phyloP scores from a whole-genome alignment of 2,329 filamentous ascomycete species.

The Meredithiella fracta region DNA sequence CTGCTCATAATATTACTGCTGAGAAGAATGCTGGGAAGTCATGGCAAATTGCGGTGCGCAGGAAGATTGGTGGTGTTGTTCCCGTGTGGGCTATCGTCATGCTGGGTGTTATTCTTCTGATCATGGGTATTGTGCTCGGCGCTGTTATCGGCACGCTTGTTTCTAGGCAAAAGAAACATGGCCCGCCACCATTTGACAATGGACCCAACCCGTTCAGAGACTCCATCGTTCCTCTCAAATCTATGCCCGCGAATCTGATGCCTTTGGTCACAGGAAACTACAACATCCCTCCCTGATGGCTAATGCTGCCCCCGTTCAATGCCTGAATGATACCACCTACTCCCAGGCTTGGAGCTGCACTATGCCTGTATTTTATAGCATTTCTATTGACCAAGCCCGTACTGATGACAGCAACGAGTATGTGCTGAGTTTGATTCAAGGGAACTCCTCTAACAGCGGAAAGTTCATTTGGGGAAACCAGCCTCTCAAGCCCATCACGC shows the following conservation, averaged over 20 bases:
- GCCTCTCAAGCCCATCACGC: slow-evolving; percentile 28
- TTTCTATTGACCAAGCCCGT: slow-evolving; percentile 25
- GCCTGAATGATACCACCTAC: slow-evolving; percentile 39
- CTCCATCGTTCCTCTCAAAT: slow-evolving; percentile 10
- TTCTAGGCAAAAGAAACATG: slow-evolving; percentile 18
- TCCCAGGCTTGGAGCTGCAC: slow-evolving; percentile 48
- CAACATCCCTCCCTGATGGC: slow-evolving; percentile 37
- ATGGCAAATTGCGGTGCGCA: slow-evolving; percentile 38
- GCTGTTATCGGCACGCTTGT: slow-evolving; percentile 37
- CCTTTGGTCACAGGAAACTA: slow-evolving; percentile 39
- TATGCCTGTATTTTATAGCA: slow-evolving; percentile 30
- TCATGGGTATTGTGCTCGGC: slow-evolving; percentile 40
- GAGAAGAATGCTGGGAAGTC: slow-evolving; percentile 32
- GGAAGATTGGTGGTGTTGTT: slow-evolving; percentile 40
- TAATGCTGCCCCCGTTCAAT: slow-evolving; percentile 34
- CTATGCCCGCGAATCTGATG: slow-evolving; percentile 31
- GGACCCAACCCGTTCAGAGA: not conserved
- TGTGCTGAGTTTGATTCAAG: slow-evolving; percentile 23
- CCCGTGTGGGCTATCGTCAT: slow-evolving; percentile 46
- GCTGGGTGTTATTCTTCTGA: slow-evolving; percentile 29
- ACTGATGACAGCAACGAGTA: slow-evolving; percentile 23
- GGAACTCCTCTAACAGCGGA: slow-evolving; percentile 23
- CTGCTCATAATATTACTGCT: slow-evolving; percentile 26
- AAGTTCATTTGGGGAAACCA: slow-evolving; percentile 38
- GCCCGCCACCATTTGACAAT: slow-evolving; percentile 6